Conservation (phyloP, 441 rosid genomes). For the Francoa sonchifolia region DNA sequence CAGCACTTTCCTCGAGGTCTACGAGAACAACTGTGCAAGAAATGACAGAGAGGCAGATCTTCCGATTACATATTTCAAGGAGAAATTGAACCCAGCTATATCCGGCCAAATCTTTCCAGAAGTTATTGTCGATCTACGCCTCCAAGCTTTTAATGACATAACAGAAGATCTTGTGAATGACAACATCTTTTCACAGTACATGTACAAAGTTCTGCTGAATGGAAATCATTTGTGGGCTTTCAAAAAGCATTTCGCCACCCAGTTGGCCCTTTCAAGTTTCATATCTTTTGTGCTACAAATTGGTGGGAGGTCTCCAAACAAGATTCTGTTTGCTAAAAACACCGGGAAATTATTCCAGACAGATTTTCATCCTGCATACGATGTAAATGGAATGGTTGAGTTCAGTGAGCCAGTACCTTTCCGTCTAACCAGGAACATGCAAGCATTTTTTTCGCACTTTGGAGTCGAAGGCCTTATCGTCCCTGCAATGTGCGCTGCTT, state of each 20-base stretch:
- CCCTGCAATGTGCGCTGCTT: constrained; percentile 78
- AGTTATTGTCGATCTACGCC: constrained; percentile 84
- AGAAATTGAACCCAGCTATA: constrained; percentile 86
- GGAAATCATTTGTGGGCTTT: constrained; percentile 95
- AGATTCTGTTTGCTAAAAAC: constrained; percentile 89
- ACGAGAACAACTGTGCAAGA: constrained; percentile 93
- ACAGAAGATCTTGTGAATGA: constrained; percentile 61
- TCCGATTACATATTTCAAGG: constrained; percentile 83
- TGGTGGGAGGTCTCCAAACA: constrained; percentile 97
- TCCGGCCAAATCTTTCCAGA: constrained; percentile 82
- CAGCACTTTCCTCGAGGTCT: constrained; percentile 95
- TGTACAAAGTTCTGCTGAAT: constrained; percentile 74
- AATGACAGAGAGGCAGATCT: constrained; percentile 80
- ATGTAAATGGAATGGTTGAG: constrained; percentile 81
- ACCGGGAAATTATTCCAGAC: constrained; percentile 89
- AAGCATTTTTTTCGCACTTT: constrained; percentile 80
- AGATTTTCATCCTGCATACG: constrained; percentile 97
- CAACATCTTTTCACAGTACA: constrained; percentile 82
- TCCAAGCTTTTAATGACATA: constrained; percentile 74
- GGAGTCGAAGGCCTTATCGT: constrained; percentile 95
- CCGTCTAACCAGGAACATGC: constrained; percentile 92
- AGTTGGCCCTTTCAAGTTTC: constrained; percentile 91
- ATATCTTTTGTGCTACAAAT: constrained; percentile 94
- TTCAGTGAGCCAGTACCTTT: constrained; percentile 91
- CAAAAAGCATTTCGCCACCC: constrained; percentile 90